These are phyloP conservation scores for Panicum miliaceum DNA, from an alignment of 176 grass and related monocot species.

Conservation along the genomic window DNA sequence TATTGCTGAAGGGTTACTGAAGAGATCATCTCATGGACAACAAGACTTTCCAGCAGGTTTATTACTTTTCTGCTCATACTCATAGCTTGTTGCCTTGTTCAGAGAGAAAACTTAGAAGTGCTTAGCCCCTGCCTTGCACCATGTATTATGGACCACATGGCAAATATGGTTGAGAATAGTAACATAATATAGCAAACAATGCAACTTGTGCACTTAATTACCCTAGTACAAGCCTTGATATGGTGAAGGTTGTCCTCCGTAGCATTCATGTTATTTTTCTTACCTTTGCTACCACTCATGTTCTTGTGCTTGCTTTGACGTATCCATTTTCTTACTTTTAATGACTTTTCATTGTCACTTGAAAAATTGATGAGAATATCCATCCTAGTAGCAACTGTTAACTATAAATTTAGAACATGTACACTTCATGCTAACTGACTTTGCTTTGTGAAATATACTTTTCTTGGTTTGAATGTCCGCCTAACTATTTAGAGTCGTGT, in stretches of 20 bases:
- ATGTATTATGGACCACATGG: background rate
- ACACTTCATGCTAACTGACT: background rate
- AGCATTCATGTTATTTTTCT: background rate
- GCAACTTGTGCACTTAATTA: background rate
- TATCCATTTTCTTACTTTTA: background rate
- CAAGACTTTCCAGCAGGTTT: constrained; percentile 70
- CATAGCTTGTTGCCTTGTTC: background rate
- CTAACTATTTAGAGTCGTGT: background rate
- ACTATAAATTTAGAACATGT: background rate
- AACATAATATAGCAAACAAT: background rate
- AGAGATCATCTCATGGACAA: constrained; percentile 48
- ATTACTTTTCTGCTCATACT: constrained; percentile 24
- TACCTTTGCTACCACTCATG: background rate
- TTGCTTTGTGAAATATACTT: background rate
- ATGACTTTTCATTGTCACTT: background rate
- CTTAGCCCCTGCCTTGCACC: background rate
- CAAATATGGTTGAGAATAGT: background rate
- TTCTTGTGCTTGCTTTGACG: too few species aligned
- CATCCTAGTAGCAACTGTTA: background rate
- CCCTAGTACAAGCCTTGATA: background rate
- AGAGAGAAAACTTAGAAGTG: background rate
- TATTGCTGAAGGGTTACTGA: constrained; percentile 63
- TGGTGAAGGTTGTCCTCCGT: background rate
- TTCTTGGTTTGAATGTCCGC: background rate
- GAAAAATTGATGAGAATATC: background rate